These are phyloP conservation scores for Stephania yunnanensis DNA, from an alignment of 164 flowering plant genomes.

Conservation along the genomic window DNA sequence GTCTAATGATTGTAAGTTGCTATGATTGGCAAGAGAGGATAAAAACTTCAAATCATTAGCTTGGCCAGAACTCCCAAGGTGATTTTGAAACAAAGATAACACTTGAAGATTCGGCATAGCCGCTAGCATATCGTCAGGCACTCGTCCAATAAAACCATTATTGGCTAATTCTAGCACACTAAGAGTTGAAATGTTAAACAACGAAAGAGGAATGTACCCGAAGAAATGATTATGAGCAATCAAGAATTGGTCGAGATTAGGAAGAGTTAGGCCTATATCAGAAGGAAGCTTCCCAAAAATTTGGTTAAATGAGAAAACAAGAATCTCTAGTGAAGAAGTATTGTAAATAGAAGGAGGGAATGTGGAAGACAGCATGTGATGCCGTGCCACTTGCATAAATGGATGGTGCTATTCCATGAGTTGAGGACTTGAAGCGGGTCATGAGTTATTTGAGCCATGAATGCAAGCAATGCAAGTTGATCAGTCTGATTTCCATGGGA, in stretches of 20 bases:
- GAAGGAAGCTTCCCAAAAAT: constrained; percentile 22
- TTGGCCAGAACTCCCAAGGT: too few species aligned
- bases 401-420: constrained; percentile 16
- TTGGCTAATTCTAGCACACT: not conserved
- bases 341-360: constrained; percentile 29
- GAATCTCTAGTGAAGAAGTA: constrained; percentile 17
- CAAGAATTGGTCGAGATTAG: constrained; percentile 9
- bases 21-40: too few species aligned
- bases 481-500: constrained; percentile 8
- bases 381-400: constrained; percentile 18
- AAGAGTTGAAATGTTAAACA: not conserved
- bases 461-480: constrained; percentile 6
- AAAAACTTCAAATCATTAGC: too few species aligned
- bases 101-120: not conserved
- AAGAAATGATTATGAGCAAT: not conserved
- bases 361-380: constrained; percentile 3
- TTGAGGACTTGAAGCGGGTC: not conserved
- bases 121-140: too few species aligned
- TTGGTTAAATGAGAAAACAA: constrained; percentile 16
- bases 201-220: constrained; percentile 1
- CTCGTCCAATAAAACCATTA: too few species aligned
- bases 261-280: constrained; percentile 23
- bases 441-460: not conserved
- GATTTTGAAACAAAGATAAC: too few species aligned
- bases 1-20: too few species aligned